Evolutionary conservation across 2,329 filamentous ascomycete species (phyloP), one percentile per base, ranked within the genome.

Genomic region (Teratosphaeria viscida): DNA sequence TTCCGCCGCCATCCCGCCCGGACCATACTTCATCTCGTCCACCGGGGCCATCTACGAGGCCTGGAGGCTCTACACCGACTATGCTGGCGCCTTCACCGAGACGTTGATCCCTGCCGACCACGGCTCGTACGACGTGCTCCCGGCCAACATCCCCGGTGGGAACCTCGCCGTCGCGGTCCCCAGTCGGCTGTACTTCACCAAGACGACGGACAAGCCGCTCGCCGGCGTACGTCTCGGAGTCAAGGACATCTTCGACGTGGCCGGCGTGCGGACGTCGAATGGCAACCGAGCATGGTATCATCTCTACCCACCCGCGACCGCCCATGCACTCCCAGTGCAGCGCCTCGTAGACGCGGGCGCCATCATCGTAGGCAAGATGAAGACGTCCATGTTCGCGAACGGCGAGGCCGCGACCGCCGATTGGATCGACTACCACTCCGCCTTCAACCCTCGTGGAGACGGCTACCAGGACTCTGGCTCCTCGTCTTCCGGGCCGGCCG

Each of bases 291-390:
- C 83, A 1, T 87, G 81, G 76, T 53, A 78, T 26, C 72, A 79
- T 37, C 70, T 87, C 2, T 81, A 84, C 58, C 73, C 75, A 1
- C 66, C 76, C 2, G 73, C 76, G 0, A 76, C 71, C 1, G 67
- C 65, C 2, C 85, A 81, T 1, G 79, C 81, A 0, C 67, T 77
- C 0, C 75, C 80, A 1, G 77, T 85, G 0, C 79, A 83, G 56
- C 74, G 76, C 1, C 70, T 89, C 0, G 76, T 87, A 3, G 79
- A 84, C 57, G 77, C 82, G 2, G 86, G 86, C 0, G 85, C 82
- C 0, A 73, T 78, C 16, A 68, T 78, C 19, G 72, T 78, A 0
- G 77, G 77, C 6, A 78, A 78, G 65, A 77, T 76, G 74, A 73
- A 76, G 58, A 77, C 75, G 0, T 74, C 71, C 14, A 76, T 77